A percentile compares a stretch with the other conserved stretches of the same genome.
Evolutionary conservation across 2,329 filamentous ascomycete species (phyloP).

Genomic region (Bipolaris oryzae): DNA sequence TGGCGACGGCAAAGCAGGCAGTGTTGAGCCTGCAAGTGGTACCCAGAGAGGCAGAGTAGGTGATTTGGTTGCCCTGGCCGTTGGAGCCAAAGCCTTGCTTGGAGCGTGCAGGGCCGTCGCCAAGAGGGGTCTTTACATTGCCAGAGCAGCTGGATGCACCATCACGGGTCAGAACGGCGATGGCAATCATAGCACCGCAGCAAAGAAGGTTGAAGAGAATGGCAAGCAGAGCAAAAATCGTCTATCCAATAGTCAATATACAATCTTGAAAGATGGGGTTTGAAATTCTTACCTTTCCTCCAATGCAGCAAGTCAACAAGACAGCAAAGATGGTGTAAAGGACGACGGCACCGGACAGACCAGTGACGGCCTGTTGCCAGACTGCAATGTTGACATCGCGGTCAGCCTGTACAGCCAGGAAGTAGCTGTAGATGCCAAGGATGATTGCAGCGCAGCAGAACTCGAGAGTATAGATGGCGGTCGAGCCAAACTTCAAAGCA

Average conservation of each 20-base stretch:
- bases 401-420: conserved; percentile 73
- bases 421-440: conserved; percentile 80
- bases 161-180: conserved; percentile 74
- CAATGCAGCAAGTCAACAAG: conserved; percentile 78
- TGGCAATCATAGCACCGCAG: conserved; percentile 77
- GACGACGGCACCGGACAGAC: conserved; percentile 73
- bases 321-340: conserved; percentile 77
- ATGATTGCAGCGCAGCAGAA: conserved; percentile 75
- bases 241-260: conserved; percentile 7
- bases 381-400: conserved; percentile 67
- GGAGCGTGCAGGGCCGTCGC: conserved; percentile 62
- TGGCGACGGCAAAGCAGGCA: conserved; percentile 76
- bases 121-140: conserved; percentile 70
- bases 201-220: conserved; percentile 80
- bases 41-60: conserved; percentile 55
- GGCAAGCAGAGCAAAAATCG: conserved; percentile 72
- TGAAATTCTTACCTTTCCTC: conserved; percentile 61
- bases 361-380: conserved; percentile 73
- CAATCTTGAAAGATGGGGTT: no score
- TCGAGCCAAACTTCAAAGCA: conserved; percentile 71
- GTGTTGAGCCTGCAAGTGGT: conserved; percentile 78
- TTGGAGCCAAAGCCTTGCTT: conserved; percentile 58
- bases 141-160: conserved; percentile 72
- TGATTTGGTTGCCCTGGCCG: conserved; percentile 47
- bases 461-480: conserved; percentile 74